phyloP scores from a whole-genome alignment of 2,329 filamentous ascomycete genomes.

The Colletotrichum nymphaeae region DNA sequence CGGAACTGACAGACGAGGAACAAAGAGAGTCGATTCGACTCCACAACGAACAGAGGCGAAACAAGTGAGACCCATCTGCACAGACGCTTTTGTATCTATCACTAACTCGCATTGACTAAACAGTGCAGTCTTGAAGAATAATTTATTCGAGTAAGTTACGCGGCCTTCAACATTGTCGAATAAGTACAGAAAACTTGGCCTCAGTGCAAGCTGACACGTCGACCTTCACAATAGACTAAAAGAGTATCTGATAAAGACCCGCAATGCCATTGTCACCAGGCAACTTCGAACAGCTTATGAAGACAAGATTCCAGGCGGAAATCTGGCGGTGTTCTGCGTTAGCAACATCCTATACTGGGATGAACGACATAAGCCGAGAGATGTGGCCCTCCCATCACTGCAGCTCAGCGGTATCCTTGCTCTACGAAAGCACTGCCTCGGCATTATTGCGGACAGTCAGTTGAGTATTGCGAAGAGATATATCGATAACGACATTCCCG shows the following conservation, averaged over 20 bases:
- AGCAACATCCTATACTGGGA: conserved; percentile 57
- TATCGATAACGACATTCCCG: conserved; percentile 53
- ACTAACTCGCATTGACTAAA: too few relatives aligned
- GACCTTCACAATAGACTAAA: conserved; percentile 41
- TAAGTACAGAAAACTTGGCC: conserved; percentile 1
- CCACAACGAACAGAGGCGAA: not conserved
- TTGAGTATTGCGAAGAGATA: conserved; percentile 48
- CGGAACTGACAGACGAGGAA: conserved; percentile 15
- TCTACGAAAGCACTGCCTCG: conserved; percentile 56
- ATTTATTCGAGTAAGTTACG: too few relatives aligned
- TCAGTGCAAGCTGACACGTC: not conserved
- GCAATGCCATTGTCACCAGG: conserved; percentile 49
- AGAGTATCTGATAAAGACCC: conserved; percentile 48
- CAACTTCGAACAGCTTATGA: conserved; percentile 45
- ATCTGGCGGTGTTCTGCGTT: conserved; percentile 54
- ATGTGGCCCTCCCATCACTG: conserved; percentile 46
- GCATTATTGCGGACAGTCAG: conserved; percentile 56
- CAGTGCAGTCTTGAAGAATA: too few relatives aligned
- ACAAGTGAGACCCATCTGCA: too few relatives aligned
- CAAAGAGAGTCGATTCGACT: not conserved
- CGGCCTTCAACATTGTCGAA: too few relatives aligned
- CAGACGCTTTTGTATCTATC: too few relatives aligned
- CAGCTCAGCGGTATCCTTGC: conserved; percentile 54
- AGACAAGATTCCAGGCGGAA: conserved; percentile 36
- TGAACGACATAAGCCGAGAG: conserved; percentile 42